A percentile compares a stretch with the other conserved stretches of the same genome.
Conservation (phyloP, 169 alveolate genomes). For the Cryptosporidium xiaoi region DNA sequence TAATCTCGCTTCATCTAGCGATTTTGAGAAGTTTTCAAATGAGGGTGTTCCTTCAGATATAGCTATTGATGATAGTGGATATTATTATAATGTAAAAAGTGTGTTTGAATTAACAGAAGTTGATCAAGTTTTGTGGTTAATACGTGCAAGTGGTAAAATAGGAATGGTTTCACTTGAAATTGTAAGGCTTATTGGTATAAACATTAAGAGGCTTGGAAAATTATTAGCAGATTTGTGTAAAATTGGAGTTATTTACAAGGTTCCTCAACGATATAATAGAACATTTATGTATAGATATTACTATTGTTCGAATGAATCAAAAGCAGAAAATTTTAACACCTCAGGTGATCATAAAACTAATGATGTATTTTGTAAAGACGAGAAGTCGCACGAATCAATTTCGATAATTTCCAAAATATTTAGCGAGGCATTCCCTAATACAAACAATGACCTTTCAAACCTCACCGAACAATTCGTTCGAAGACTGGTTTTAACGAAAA, state of each 20-base stretch:
- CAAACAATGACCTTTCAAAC: slow-evolving; percentile 8
- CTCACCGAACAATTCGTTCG: slow-evolving; percentile 55
- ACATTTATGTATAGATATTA: slow-evolving; percentile 74
- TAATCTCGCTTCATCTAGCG: background rate
- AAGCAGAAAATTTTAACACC: background rate
- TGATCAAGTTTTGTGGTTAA: slow-evolving; percentile 45
- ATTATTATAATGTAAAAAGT: slow-evolving; percentile 10
- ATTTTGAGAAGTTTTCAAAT: slow-evolving; percentile 1
- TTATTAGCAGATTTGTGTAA: slow-evolving; percentile 38
- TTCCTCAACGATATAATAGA: slow-evolving; percentile 65
- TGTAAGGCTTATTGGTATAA: slow-evolving; percentile 35
- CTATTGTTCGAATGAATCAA: background rate
- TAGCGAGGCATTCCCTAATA: slow-evolving; percentile 15
- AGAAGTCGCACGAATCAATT: slow-evolving; percentile 1
- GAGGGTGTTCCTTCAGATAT: slow-evolving; percentile 2
- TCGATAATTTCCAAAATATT: background rate
- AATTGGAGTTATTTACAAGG: slow-evolving; percentile 4
- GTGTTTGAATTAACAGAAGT: slow-evolving; percentile 58
- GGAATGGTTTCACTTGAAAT: slow-evolving; percentile 66
- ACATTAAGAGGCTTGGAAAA: slow-evolving; percentile 68
- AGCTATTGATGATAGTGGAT: slow-evolving; percentile 6
- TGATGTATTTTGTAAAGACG: background rate
- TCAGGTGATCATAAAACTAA: background rate
- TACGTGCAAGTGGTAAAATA: slow-evolving; percentile 26
- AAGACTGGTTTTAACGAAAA: slow-evolving; percentile 28